These are phyloP conservation scores for Sporisorium scitamineum DNA, from an alignment of 1,284 basidiomycete species.

Conservation along the genomic window DNA sequence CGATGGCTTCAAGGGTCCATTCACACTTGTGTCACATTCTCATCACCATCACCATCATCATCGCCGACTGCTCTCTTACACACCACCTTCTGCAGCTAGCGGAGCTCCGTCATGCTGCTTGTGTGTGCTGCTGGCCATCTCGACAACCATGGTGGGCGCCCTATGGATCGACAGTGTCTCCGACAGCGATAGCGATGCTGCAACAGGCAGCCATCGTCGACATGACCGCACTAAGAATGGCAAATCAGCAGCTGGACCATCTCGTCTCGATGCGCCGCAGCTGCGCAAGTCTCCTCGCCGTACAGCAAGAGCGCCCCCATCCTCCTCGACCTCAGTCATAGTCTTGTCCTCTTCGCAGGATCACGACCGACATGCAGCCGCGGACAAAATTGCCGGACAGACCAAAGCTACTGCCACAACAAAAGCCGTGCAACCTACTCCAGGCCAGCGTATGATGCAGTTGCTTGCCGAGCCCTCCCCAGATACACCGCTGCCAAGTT, in stretches of 20 bases:
- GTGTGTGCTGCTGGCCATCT: not conserved
- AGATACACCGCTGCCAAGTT: constrained; percentile 36
- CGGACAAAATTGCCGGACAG: not conserved
- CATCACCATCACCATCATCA: not conserved
- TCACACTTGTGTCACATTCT: not conserved
- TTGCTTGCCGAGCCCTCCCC: constrained; percentile 36
- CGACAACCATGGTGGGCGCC: constrained; percentile 34
- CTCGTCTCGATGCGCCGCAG: constrained; percentile 12
- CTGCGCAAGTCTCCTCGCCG: constrained; percentile 21
- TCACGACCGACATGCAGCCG: constrained; percentile 1
- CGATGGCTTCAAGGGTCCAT: not conserved
- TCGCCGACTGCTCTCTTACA: not conserved
- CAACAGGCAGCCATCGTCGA: not conserved
- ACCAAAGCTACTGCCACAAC: not conserved
- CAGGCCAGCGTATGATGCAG: constrained; percentile 17
- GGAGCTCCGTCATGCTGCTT: constrained; percentile 12
- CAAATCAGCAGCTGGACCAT: constrained; percentile 16
- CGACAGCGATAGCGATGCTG: constrained; percentile 25
- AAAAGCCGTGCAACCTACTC: constrained; percentile 1
- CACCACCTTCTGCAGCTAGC: not conserved
- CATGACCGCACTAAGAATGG: not conserved
- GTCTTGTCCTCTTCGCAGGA: constrained; percentile 37
- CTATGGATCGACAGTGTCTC: constrained; percentile 45
- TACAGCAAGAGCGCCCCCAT: not conserved
- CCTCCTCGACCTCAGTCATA: constrained; percentile 26